Conservation (phyloP, 2,329 filamentous ascomycete genomes). For the Graphiopsis chlorocephala region DNA sequence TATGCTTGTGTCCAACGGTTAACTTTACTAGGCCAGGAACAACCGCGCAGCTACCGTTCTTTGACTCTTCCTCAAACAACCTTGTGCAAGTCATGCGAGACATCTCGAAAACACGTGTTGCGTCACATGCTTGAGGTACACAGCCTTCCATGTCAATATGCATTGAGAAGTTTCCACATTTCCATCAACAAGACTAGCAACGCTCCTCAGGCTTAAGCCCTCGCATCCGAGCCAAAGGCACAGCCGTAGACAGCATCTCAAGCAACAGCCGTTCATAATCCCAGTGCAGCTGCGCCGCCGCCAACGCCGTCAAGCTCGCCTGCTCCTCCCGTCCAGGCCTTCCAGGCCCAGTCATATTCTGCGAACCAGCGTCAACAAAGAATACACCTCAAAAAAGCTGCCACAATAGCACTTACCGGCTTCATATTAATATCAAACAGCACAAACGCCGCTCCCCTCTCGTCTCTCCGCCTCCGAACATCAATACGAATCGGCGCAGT, state of each 20-base stretch:
- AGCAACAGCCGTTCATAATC: conserved; percentile 40
- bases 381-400: conserved; percentile 25
- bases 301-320: conserved; percentile 46
- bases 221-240: conserved; percentile 16
- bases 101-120: neutral
- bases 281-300: conserved; percentile 45
- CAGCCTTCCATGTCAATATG: neutral
- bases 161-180: no score
- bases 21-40: neutral
- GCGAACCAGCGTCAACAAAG: conserved; percentile 48
- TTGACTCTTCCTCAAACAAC: neutral
- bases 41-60: neutral
- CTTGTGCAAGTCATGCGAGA: neutral
- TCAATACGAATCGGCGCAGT: conserved; percentile 50
- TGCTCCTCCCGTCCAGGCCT: conserved; percentile 49
- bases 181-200: neutral
- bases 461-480: conserved; percentile 38
- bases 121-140: neutral
- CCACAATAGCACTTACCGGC: neutral
- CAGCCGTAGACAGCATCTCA: conserved; percentile 34
- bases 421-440: conserved; percentile 5
- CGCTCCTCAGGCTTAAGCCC: neutral
- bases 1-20: neutral
- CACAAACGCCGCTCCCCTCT: neutral
- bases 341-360: conserved; percentile 51